Base-by-base conservation (phyloP, 169 alveolate genomes). In the Cryptosporidium meleagridis region DNA sequence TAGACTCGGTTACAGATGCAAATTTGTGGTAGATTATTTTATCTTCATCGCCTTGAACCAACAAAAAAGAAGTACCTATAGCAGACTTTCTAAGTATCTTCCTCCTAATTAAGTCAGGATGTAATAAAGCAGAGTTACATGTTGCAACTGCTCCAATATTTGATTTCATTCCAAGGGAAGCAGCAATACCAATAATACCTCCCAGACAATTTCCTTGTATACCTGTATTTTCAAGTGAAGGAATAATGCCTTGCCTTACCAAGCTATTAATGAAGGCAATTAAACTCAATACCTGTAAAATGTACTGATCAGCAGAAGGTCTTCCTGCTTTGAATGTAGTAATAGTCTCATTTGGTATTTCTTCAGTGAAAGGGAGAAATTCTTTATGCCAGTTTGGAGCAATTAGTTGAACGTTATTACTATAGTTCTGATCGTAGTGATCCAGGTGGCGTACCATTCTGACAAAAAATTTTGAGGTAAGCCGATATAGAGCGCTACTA, bases 141-240 rank as follows among this genome's bases (percentile, higher is more conserved):
- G 59, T 62, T 21, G 75, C 59, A 39, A 80, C 89, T 59, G 89
- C 89, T 14, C 89, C 89, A 18, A 80, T 41, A 65, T 23, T 37
- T 12, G 73, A 80, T 65, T 48, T 80, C 75, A 80, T 41, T 29
- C 89, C 89, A 8, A 80, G 68, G 9, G 89, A 39, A 4, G 89
- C 89, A 23, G 89, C 89, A 10, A 59, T 65, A 26, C 89, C 89
- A 62, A 80, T 80, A 23, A 80, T 65, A 23, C 89, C 89, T 23
- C 89, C 89, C 14, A 80, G 29, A 33, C 89, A 80, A 73, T 80
- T 80, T 58, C 89, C 89, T 2, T 80, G 75, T 26, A 80, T 80
- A 35, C 69, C 89, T 31, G 89, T 80, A 44, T 8, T 26, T 45
- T 80, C 89, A 12, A 80, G 67, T 23, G 89, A 80, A 16, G 55